phyloP scores from a whole-genome alignment of 768 basidiomycete species.

The Suillus plorans region DNA sequence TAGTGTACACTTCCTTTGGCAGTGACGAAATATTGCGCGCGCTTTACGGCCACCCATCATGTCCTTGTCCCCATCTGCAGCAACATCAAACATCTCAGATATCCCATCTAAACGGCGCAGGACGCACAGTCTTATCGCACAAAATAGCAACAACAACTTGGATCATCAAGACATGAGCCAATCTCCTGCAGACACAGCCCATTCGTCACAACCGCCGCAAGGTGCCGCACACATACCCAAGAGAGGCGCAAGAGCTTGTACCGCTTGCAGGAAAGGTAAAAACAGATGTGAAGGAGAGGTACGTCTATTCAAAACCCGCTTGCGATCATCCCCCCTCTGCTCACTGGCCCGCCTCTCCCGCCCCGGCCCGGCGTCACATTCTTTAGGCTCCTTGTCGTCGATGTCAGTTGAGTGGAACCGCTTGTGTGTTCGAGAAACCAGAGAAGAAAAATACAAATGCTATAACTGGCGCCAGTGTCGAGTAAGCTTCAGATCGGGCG shows the following conservation, averaged over 20 bases:
- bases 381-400: slow-evolving; percentile 85
- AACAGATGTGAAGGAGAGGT: slow-evolving; percentile 94
- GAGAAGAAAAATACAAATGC: slow-evolving; percentile 76
- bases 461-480: slow-evolving; percentile 64
- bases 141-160: slow-evolving; percentile 8
- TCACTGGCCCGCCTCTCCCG: slow-evolving; percentile 68
- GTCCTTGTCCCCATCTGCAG: slow-evolving; percentile 66
- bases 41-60: slow-evolving; percentile 36
- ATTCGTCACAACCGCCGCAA: slow-evolving; percentile 27
- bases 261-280: slow-evolving; percentile 87
- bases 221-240: slow-evolving; percentile 72
- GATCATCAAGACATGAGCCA: slow-evolving; percentile 31
- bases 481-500: slow-evolving; percentile 42
- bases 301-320: slow-evolving; percentile 34
- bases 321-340: slow-evolving; percentile 42
- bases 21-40: slow-evolving; percentile 7
- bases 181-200: slow-evolving; percentile 34
- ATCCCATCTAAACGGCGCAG: slow-evolving; percentile 58
- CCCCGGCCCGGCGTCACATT: slow-evolving; percentile 65
- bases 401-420: slow-evolving; percentile 78
- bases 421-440: slow-evolving; percentile 88
- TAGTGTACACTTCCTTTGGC: slow-evolving; percentile 16
- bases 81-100: slow-evolving; percentile 57
- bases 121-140: slow-evolving; percentile 33
- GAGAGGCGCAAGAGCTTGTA: slow-evolving; percentile 87